Evolutionary conservation across 495 filamentous ascomycete genomes (phyloP).

Genomic region (Hypoxylon subgilvum): DNA sequence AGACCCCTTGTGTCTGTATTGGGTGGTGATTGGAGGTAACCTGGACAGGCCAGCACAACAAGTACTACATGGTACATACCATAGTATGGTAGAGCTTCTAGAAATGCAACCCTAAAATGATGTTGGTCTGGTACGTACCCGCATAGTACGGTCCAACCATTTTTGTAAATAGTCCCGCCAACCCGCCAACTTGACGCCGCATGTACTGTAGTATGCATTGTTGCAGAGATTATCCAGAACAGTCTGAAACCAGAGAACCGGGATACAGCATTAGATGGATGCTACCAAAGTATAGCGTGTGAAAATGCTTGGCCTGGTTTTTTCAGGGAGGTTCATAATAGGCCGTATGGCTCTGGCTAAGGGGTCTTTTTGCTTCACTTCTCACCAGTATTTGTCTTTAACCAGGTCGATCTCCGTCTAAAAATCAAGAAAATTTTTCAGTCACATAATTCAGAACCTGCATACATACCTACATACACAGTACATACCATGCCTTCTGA

Average conservation of each 20-base stretch:
- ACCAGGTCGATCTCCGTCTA: not conserved
- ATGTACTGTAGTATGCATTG: not conserved
- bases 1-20: not conserved
- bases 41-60: too few species aligned
- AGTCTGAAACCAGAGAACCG: not conserved
- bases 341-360: not conserved
- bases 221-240: not conserved
- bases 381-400: not conserved
- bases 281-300: not conserved
- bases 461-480: not conserved
- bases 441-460: not conserved
- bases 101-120: not conserved
- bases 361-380: not conserved
- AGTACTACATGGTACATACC: too few species aligned
- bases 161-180: too few species aligned
- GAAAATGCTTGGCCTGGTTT: not conserved
- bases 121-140: not conserved
- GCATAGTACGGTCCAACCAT: too few species aligned
- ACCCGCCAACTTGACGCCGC: too few species aligned
- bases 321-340: constrained; percentile 7
- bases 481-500: constrained; percentile 21
- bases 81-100: not conserved
- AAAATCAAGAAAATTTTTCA: constrained; percentile 14
- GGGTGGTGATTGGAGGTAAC: not conserved
- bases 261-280: not conserved